Evolutionary conservation across 2,329 filamentous ascomycete species (phyloP), one percentile per base, ranked within the genome.

Genomic region (Colletotrichum sansevieriae): DNA sequence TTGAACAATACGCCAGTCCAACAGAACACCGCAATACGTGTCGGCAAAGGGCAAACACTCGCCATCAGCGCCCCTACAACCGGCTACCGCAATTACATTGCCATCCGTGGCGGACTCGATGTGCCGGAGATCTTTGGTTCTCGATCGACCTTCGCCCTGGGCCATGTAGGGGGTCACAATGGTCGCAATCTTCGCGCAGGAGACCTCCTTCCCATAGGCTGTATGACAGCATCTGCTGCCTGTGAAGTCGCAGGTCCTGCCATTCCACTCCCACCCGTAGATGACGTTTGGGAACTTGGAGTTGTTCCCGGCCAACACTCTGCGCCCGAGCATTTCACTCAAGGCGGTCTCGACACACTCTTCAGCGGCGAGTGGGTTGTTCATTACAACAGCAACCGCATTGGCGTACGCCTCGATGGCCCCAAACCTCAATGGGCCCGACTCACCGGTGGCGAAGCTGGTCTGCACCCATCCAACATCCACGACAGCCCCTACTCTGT

Each of bases 391-490:
- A 81, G 78, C 55, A 82, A 80, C 43, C 76, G 81, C 1, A 73
- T 78, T 2, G 81, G 81, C 0, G 75, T 83, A 4, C 76, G 81
- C 1, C 76, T 83, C 3, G 75, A 74, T 0, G 81, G 81, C 0
- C 79, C 80, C 1, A 73, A 72, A 18, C 79, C 78, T 0, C 68
- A 79, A 49, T 83, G 81, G 81, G 76, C 79, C 2, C 75, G 80
- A 12, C 58, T 71, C 5, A 76, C 76, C 2, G 81, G 81, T 3
- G 80, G 79, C 1, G 76, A 78, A 39, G 81, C 77, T 2, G 80
- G 79, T 0, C 71, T 80, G 7, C 81, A 83, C 55, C 81, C 81
- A 0, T 81, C 78, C n/a, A 83, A 83, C 33, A 77, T 82, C 20
- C 76, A 80, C 33, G 80, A 81, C 25, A 78, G 76, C 33, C 78